Conservation (phyloP, 805 yeast species). For the Candida silvatica region DNA sequence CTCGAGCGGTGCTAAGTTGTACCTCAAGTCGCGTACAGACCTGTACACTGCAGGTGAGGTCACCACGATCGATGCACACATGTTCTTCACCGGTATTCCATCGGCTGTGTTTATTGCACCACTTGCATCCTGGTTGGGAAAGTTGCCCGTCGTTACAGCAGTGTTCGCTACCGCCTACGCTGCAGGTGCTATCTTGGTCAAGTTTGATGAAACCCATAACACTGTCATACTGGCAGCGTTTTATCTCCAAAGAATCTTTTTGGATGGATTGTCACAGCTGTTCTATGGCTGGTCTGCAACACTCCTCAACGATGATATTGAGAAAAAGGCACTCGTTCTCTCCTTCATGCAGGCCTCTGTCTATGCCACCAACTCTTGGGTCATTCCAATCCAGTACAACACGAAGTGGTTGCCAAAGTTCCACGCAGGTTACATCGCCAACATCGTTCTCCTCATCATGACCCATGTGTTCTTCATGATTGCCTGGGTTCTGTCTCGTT, state of each 20-base stretch:
- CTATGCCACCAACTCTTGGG: constrained; percentile 13
- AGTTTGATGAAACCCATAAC: constrained; percentile 8
- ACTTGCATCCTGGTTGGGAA: constrained; percentile 30
- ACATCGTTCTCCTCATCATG: constrained; percentile 6
- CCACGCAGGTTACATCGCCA: constrained; percentile 10
- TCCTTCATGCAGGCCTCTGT: constrained; percentile 11
- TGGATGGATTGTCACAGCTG: constrained; percentile 12
- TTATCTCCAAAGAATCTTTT: constrained; percentile 21
- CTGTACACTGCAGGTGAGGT: constrained; percentile 8
- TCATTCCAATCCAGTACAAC: constrained; percentile 15
- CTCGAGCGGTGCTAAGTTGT: constrained; percentile 20
- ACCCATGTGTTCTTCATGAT: constrained; percentile 8
- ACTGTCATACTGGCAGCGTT: constrained; percentile 31
- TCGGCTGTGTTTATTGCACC: constrained; percentile 23
- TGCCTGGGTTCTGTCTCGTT: constrained; percentile 10
- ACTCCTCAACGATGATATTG: constrained; percentile 14
- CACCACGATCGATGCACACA: constrained; percentile 12
- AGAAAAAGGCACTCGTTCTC: constrained; percentile 14
- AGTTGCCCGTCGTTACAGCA: constrained; percentile 6
- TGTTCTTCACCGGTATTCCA: constrained; percentile 10
- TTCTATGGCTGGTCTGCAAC: constrained; percentile 14
- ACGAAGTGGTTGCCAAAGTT: constrained; percentile 9
- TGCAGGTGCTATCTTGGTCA: constrained; percentile 7
- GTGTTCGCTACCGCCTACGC: constrained; percentile 6
- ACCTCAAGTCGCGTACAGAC: constrained; percentile 11